Conservation (phyloP, 176 grass and related monocot genomes). For the Carex kokanica region DNA sequence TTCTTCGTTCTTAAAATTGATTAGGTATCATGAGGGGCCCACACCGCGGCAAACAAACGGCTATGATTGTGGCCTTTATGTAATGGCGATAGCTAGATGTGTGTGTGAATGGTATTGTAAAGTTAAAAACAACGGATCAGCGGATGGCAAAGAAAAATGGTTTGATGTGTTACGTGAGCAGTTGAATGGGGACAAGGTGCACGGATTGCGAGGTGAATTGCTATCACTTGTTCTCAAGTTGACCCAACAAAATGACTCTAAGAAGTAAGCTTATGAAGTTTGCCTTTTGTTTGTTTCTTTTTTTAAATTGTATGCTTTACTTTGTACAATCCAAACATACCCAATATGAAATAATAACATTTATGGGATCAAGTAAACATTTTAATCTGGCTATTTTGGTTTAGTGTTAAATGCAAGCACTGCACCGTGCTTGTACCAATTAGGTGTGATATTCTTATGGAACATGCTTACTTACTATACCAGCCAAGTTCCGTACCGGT, state of each 20-base stretch:
- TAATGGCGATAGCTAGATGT: constrained; percentile 53
- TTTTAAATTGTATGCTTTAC: too few species aligned
- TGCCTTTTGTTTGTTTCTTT: too few species aligned
- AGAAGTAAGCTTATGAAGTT: neutral
- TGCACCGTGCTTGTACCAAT: neutral
- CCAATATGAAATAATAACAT: neutral
- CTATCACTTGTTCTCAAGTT: constrained; percentile 48
- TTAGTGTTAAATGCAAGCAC: neutral
- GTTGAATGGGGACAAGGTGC: constrained; percentile 42
- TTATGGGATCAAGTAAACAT: neutral
- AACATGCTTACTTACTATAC: neutral
- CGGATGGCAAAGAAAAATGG: constrained; percentile 36
- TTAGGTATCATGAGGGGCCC: constrained; percentile 44
- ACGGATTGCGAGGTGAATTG: constrained; percentile 47
- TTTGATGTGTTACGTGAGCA: constrained; percentile 44
- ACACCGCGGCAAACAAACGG: constrained; percentile 61
- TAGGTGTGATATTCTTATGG: neutral
- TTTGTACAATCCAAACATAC: too few species aligned
- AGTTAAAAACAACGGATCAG: neutral
- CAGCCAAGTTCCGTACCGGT: neutral
- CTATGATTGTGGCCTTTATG: constrained; percentile 76
- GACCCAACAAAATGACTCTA: constrained; percentile 16
- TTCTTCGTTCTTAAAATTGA: neutral
- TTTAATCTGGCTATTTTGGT: neutral
- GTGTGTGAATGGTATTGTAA: constrained; percentile 54